phyloP scores from a whole-genome alignment of 1,284 basidiomycete genomes.

The Ceratobasidium sp. region DNA sequence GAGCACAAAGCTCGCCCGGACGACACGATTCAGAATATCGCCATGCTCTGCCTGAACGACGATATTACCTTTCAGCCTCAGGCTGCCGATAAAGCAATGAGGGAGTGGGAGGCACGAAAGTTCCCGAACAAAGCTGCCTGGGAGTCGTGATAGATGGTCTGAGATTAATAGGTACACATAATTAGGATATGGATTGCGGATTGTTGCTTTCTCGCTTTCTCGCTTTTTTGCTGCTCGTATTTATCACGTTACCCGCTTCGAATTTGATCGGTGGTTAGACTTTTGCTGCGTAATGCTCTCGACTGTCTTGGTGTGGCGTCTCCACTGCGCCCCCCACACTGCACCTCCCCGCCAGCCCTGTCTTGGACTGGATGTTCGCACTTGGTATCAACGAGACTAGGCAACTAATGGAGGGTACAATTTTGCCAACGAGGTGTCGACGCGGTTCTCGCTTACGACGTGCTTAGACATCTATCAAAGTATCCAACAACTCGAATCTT shows the following conservation, averaged over 20 bases:
- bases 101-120: slow-evolving; percentile 35
- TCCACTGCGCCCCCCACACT: not conserved
- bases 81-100: slow-evolving; percentile 34
- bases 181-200: slow-evolving; percentile 21
- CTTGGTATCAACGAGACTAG: not conserved
- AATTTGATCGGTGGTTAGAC: slow-evolving; percentile 27
- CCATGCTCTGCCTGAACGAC: slow-evolving; percentile 48
- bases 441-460: not conserved
- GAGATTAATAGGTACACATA: slow-evolving; percentile 7
- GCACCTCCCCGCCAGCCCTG: not conserved
- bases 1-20: slow-evolving; percentile 13
- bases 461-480: not conserved
- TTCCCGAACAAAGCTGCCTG: slow-evolving; percentile 44
- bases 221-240: slow-evolving; percentile 11
- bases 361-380: not conserved
- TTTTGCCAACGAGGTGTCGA: not conserved
- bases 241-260: not conserved
- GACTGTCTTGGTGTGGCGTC: not conserved
- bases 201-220: slow-evolving; percentile 4
- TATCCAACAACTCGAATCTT: not conserved
- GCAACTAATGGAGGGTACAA: not conserved
- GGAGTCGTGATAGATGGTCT: slow-evolving; percentile 28
- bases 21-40: slow-evolving; percentile 21
- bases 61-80: slow-evolving; percentile 35
- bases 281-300: not conserved